Evolutionary conservation across 192 early-diverging fungal species (phyloP), one percentile per base, ranked within the genome.

Genomic region (Mortierella claussenii): DNA sequence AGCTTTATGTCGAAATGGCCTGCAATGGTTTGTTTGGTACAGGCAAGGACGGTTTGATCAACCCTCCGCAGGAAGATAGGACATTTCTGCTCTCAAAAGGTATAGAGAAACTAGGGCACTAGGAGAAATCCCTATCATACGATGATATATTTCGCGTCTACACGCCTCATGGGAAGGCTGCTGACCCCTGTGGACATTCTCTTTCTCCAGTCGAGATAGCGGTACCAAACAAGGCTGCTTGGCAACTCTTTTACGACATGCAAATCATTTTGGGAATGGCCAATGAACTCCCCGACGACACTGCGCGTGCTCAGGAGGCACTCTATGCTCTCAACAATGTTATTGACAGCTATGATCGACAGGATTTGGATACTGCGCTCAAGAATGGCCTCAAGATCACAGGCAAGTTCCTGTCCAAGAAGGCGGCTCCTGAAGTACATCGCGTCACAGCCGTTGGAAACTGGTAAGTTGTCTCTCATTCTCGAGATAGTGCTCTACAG

Each of bases 21-120:
- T 95, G 94, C 71, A 98, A 98, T 70, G 90, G 91, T 27, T 85
- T 98, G 89, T 97, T 97, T 85, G 96, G 97, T 21, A 83, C 83
- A 34, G 94, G 92, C 24, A 74, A 83, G 18, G 82, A 79, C 68
- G 86, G 85, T 1, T 23, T 83, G 43, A 93, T 92, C 53, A 80
- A 83, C 10, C 87, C 94, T 1, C 94, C 94, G 0, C 80, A 92
- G 27, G 81, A 86, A 9, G 79, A 94, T 68, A 79, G 87, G 8
- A 52, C 63, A 33, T 99, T 89, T 62, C 49, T 26, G 8, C 80
- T 99, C 11, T 32, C 65, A 23, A 67, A 83, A 79, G 69, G 69
- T 60, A 59, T 10, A n/a, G n/a, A n/a, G n/a, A n/a, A n/a, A n/a
- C n/a, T n/a, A n/a, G n/a, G n/a, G n/a, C n/a, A n/a, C n/a, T n/a